These are phyloP conservation scores for Lotus japonicus DNA, from an alignment of 306 rosid species.

Conservation along the genomic window DNA sequence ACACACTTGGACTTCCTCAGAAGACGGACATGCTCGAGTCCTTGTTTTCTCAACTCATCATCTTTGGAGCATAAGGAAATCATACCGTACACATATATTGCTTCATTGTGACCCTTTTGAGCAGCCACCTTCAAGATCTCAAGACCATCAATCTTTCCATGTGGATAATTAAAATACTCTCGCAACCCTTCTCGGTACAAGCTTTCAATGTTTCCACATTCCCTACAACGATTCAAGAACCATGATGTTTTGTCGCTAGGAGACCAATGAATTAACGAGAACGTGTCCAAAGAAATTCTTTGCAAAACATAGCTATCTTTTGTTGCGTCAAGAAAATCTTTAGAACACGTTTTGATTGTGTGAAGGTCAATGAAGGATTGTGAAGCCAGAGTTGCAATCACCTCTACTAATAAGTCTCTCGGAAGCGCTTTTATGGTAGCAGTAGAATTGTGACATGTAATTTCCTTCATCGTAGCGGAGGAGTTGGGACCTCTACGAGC, in stretches of 20 bases:
- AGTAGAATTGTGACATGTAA: no score
- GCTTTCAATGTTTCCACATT: neutral
- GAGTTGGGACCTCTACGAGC: neutral
- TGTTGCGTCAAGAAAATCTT: neutral
- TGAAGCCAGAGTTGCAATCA: constrained; percentile 10
- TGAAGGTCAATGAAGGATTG: constrained; percentile 15
- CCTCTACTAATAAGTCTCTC: constrained; percentile 18
- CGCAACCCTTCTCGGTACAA: neutral
- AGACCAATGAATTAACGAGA: neutral
- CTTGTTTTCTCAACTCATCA: constrained; percentile 7
- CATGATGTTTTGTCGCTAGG: neutral
- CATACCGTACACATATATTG: constrained; percentile 27
- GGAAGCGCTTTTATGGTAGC: no score
- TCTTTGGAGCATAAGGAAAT: constrained; percentile 1
- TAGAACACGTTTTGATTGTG: constrained; percentile 6
- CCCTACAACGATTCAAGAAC: neutral
- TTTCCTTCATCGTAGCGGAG: neutral
- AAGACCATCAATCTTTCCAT: neutral
- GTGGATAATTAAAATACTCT: neutral
- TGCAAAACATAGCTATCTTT: neutral
- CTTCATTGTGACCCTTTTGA: no score
- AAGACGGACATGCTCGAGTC: neutral
- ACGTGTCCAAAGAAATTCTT: neutral
- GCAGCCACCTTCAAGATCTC: no score
- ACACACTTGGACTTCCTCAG: constrained; percentile 6